Conservation (phyloP, 306 rosid species). For the Glycine latifolia region DNA sequence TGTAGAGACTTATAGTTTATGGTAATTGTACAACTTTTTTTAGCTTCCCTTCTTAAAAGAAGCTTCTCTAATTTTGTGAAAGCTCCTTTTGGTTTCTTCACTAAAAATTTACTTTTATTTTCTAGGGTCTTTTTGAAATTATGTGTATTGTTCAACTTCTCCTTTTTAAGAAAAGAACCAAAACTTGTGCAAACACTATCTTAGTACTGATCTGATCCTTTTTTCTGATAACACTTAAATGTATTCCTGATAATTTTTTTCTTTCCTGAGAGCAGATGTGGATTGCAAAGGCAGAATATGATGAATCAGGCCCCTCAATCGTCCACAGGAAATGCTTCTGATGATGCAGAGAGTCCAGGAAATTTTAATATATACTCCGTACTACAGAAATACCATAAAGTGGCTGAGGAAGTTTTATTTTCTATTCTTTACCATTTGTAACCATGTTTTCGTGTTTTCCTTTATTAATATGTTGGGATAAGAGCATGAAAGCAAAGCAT, state of each 20-base stretch:
- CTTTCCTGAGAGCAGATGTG: conserved; percentile 74
- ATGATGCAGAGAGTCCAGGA: conserved; percentile 46
- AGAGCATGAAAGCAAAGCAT: conserved; percentile 69
- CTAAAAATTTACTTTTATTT: no score
- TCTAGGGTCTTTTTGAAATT: neutral
- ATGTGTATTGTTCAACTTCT: neutral
- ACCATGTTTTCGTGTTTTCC: conserved; percentile 59
- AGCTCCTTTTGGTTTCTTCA: conserved; percentile 9
- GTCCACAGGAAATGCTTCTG: conserved; percentile 99
- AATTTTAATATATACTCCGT: conserved; percentile 45
- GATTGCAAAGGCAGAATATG: conserved; percentile 96
- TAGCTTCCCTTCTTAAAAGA: neutral
- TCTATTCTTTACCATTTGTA: conserved; percentile 44
- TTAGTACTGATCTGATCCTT: conserved; percentile 9
- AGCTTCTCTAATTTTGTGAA: neutral
- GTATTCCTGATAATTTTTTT: conserved; percentile 20
- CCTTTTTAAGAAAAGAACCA: neutral
- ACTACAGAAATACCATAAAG: conserved; percentile 58
- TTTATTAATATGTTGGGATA: conserved; percentile 58
- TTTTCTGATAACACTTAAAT: neutral
- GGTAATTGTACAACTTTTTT: neutral
- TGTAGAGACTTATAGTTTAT: neutral
- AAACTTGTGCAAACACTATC: neutral
- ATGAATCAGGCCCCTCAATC: conserved; percentile 95
- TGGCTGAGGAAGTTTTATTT: conserved; percentile 58